Evolutionary conservation across 1,139 yeast species (phyloP).

Genomic region (Eremothecium coryli): DNA sequence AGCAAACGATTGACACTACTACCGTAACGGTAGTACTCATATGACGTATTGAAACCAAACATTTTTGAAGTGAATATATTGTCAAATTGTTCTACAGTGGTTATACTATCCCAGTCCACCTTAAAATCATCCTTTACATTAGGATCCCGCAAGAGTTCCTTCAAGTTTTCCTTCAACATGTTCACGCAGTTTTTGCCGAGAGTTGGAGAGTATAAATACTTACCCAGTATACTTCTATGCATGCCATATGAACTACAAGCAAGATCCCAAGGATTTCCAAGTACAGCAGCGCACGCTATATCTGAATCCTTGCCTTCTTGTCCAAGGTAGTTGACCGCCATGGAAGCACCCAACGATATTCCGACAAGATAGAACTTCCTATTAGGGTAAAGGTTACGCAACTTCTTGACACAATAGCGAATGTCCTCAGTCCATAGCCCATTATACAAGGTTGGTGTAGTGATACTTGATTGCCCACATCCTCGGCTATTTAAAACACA

Average conservation of each 20-base stretch:
- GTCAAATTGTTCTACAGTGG: conserved; percentile 40
- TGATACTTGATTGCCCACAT: conserved; percentile 48
- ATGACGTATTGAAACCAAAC: conserved; percentile 46
- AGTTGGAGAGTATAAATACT: conserved; percentile 43
- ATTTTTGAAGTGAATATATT: conserved; percentile 44
- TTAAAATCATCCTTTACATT: conserved; percentile 14
- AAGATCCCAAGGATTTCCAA: conserved; percentile 54
- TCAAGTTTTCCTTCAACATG: conserved; percentile 38
- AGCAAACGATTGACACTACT: conserved; percentile 43
- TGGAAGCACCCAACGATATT: conserved; percentile 51
- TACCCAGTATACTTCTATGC: conserved; percentile 37
- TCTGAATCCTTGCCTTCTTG: conserved; percentile 38
- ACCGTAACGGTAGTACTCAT: conserved; percentile 46
- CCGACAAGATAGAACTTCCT: conserved; percentile 45
- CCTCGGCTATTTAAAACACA: conserved; percentile 52
- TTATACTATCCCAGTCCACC: conserved; percentile 13
- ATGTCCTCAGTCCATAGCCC: conserved; percentile 58
- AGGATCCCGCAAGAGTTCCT: conserved; percentile 30
- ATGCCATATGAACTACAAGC: conserved; percentile 39
- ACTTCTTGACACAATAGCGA: conserved; percentile 42
- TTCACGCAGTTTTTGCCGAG: conserved; percentile 43
- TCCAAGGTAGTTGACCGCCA: conserved; percentile 46
- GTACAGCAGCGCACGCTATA: conserved; percentile 41
- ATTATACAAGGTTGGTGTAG: conserved; percentile 50
- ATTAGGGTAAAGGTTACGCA: conserved; percentile 40